These are phyloP conservation scores for Hibiscus mutabilis DNA, from an alignment of 345 rosid species.

Conservation along the genomic window DNA sequence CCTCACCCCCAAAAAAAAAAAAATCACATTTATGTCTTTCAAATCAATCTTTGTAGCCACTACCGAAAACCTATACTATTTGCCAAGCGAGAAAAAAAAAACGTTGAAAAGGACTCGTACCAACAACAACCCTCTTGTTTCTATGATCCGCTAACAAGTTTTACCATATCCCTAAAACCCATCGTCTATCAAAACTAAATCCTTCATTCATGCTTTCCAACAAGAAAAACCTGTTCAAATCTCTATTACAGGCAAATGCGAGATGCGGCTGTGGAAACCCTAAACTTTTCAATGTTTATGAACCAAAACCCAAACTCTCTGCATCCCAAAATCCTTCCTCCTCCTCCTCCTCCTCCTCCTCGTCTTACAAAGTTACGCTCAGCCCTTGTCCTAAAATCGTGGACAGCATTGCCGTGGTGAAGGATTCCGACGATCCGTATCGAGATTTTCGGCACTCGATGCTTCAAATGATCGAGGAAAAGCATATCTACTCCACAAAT, in stretches of 20 bases:
- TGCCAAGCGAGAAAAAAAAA: background rate
- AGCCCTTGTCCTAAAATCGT: constrained; percentile 26
- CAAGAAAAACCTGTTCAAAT: background rate
- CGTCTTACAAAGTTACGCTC: constrained; percentile 6
- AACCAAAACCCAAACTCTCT: constrained; percentile 19
- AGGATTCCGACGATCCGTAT: constrained; percentile 42
- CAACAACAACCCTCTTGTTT: constrained; percentile 7
- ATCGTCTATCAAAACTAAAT: background rate
- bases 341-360: background rate
- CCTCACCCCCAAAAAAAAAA: background rate
- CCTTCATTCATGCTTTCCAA: constrained; percentile 10
- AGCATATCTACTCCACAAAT: constrained; percentile 29
- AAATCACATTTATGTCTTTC: no score
- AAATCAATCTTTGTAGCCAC: no score
- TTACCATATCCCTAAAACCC: no score
- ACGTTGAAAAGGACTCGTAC: constrained; percentile 5
- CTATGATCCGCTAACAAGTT: no score
- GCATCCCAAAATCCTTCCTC: background rate
- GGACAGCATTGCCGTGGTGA: constrained; percentile 40
- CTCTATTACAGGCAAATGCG: background rate
- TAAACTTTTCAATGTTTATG: constrained; percentile 10
- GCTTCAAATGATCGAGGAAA: constrained; percentile 48
- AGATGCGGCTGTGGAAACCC: constrained; percentile 20
- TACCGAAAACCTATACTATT: no score
- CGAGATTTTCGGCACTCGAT: constrained; percentile 49